Evolutionary conservation across 345 rosid genomes (phyloP).

Genomic region (Triadica sebifera): DNA sequence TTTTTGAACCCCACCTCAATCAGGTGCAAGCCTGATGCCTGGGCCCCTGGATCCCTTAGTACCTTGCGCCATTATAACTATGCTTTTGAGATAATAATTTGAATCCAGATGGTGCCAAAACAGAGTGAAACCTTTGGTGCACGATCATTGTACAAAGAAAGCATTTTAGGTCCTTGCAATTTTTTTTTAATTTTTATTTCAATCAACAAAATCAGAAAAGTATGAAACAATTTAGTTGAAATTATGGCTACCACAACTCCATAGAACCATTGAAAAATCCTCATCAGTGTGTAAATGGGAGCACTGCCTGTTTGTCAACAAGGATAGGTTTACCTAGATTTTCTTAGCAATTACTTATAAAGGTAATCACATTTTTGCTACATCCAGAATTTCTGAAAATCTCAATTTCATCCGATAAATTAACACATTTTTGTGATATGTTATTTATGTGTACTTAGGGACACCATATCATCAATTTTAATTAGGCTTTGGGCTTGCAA

Average conservation of each 20-base stretch:
- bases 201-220: too few species aligned
- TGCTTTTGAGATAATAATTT: too few species aligned
- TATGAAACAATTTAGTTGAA: neutral
- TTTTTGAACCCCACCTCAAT: neutral
- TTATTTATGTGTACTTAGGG: too few species aligned
- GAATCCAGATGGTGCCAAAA: neutral
- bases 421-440: too few species aligned
- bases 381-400: neutral
- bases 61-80: neutral
- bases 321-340: neutral
- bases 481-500: too few species aligned
- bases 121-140: neutral
- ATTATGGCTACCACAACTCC: too few species aligned
- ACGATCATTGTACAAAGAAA: neutral
- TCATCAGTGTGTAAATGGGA: neutral
- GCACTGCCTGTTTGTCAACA: neutral
- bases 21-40: neutral
- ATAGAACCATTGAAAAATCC: too few species aligned
- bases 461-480: too few species aligned
- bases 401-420: neutral
- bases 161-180: neutral
- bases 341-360: neutral
- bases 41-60: neutral
- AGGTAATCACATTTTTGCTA: neutral
- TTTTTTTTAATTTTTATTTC: too few species aligned